phyloP scores from a whole-genome alignment of 352 stramenopile species.

The Nothophytophthora sp. region DNA sequence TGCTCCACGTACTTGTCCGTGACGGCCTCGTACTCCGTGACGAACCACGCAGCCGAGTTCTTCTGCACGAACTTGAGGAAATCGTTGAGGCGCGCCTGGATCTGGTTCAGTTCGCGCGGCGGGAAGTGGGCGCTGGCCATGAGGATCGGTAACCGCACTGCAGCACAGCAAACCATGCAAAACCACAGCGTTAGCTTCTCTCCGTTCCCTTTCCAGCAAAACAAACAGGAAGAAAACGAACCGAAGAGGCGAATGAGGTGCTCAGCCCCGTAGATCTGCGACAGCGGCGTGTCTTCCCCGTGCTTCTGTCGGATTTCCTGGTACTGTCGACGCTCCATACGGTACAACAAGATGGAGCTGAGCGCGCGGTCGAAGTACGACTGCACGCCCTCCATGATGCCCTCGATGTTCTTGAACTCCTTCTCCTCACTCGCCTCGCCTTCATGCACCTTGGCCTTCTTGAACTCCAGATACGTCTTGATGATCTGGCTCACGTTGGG shows the following conservation, averaged over 20 bases:
- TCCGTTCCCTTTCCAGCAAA: background rate
- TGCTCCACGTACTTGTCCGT: conserved; percentile 62
- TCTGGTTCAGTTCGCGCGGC: conserved; percentile 57
- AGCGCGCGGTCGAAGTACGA: conserved; percentile 91
- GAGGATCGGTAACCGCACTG: conserved; percentile 83
- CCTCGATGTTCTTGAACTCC: conserved; percentile 82
- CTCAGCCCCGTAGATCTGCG: conserved; percentile 92
- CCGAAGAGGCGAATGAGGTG: conserved; percentile 91
- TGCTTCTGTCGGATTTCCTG: conserved; percentile 69
- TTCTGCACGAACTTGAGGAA: conserved; percentile 88
- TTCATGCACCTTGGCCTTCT: conserved; percentile 65
- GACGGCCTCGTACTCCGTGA: conserved; percentile 62
- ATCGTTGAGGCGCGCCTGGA: conserved; percentile 76
- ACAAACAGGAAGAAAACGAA: conserved; percentile 29
- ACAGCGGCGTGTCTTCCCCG: conserved; percentile 54
- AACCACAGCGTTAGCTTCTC: background rate
- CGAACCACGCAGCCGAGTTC: conserved; percentile 66
- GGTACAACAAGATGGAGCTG: conserved; percentile 91
- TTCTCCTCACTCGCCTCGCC: conserved; percentile 61
- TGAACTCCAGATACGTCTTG: conserved; percentile 77
- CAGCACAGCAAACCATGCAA: background rate
- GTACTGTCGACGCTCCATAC: conserved; percentile 90
- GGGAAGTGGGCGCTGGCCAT: conserved; percentile 61
- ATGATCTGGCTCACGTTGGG: conserved; percentile 75
- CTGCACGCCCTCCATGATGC: conserved; percentile 85